These are phyloP conservation scores for Mortierella sp. DNA, from an alignment of 371 early-diverging fungal genomes.

Conservation along the genomic window DNA sequence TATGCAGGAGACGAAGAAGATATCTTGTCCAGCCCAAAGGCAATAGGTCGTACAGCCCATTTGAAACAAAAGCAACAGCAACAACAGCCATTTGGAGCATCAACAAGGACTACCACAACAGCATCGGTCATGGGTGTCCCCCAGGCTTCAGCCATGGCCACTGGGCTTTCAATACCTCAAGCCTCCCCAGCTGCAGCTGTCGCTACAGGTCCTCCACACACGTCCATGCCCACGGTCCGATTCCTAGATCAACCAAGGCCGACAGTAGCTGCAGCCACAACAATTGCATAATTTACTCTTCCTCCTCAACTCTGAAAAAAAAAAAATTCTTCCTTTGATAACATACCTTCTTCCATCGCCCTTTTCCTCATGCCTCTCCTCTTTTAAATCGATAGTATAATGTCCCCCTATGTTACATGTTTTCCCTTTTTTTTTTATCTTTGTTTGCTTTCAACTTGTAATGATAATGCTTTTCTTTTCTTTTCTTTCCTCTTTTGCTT, in stretches of 20 bases:
- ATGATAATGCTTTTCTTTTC: too few relatives aligned
- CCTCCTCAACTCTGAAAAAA: too few relatives aligned
- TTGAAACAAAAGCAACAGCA: background rate
- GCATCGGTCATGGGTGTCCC: background rate
- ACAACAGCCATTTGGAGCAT: too few relatives aligned
- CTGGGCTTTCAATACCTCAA: too few relatives aligned
- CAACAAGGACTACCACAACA: background rate
- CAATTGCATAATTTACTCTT: background rate
- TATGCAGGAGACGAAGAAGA: constrained; percentile 11
- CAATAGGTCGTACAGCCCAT: constrained; percentile 31
- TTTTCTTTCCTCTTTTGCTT: too few relatives aligned
- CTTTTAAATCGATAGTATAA: background rate
- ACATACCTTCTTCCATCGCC: background rate
- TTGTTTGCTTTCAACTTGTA: too few relatives aligned
- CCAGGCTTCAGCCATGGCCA: too few relatives aligned
- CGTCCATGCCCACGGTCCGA: background rate
- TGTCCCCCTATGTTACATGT: too few relatives aligned
- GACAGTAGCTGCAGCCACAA: background rate
- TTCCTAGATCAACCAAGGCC: background rate
- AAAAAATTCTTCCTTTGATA: background rate
- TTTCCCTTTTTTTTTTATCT: too few relatives aligned
- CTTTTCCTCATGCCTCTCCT: background rate
- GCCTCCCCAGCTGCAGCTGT: background rate
- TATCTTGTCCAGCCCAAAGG: constrained; percentile 22
- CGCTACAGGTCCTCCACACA: background rate